These are phyloP conservation scores for Calonectria hawksworthii DNA, from an alignment of 2,329 filamentous ascomycete species.

Conservation along the genomic window DNA sequence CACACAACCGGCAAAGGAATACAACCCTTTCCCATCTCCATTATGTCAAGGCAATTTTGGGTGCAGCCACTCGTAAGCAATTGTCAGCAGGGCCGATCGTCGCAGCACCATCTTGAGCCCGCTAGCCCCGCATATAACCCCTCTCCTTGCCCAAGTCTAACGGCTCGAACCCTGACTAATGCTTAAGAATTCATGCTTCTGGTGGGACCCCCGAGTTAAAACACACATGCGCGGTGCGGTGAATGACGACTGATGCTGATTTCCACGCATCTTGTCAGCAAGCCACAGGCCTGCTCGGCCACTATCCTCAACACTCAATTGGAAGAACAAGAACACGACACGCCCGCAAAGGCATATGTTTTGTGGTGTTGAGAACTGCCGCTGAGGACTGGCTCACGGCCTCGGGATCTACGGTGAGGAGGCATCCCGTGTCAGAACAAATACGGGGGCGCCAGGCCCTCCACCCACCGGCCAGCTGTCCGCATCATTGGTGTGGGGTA, in stretches of 20 bases:
- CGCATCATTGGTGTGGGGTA: background rate
- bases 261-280: background rate
- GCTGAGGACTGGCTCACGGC: background rate
- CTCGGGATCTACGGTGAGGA: background rate
- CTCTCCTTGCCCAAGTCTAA: background rate
- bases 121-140: background rate
- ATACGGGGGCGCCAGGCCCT: background rate
- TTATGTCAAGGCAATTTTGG: background rate
- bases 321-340: background rate
- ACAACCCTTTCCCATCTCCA: background rate
- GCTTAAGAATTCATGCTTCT: constrained; percentile 8
- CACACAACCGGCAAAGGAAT: background rate
- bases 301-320: background rate
- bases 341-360: background rate
- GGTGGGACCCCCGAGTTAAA: background rate
- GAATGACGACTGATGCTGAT: background rate
- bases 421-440: background rate
- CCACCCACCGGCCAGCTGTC: background rate
- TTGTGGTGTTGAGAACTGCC: background rate
- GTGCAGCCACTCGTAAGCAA: constrained; percentile 7
- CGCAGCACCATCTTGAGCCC: background rate
- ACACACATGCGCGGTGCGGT: background rate
- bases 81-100: background rate
- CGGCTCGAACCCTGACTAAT: background rate
- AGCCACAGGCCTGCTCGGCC: background rate